These are phyloP conservation scores for Mesembryanthemum crystallinum DNA, from an alignment of 148 eudicot species.

Conservation along the genomic window DNA sequence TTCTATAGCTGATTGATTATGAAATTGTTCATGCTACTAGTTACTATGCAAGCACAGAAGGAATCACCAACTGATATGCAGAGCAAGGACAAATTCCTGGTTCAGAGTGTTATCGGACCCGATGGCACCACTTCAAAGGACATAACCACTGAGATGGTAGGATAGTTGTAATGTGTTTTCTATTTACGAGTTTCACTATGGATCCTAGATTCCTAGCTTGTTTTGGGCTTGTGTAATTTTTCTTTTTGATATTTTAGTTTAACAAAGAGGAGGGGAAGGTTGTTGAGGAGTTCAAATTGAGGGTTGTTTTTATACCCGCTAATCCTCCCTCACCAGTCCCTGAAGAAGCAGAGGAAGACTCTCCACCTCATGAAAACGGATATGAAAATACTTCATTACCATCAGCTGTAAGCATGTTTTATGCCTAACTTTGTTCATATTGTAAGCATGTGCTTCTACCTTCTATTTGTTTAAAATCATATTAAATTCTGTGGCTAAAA, in stretches of 20 bases:
- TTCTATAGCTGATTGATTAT: conserved; percentile 10
- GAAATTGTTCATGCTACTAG: conserved; percentile 39
- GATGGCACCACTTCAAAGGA: conserved; percentile 57
- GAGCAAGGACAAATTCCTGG: conserved; percentile 84
- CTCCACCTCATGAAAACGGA: conserved; percentile 75
- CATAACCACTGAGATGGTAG: conserved; percentile 61
- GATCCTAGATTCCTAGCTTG: neutral
- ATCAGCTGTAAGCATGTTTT: conserved; percentile 50
- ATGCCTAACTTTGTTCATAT: neutral
- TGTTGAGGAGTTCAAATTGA: conserved; percentile 69
- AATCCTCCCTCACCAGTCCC: conserved; percentile 97
- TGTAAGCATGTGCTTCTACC: neutral
- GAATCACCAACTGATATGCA: conserved; percentile 83
- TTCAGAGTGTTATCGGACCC: conserved; percentile 71
- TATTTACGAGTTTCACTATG: neutral
- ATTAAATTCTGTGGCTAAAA: neutral
- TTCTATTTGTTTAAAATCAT: conserved; percentile 4
- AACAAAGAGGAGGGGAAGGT: conserved; percentile 65
- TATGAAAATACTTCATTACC: conserved; percentile 42
- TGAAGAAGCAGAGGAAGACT: conserved; percentile 86
- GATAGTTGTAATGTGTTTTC: conserved; percentile 11
- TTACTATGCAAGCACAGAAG: conserved; percentile 87
- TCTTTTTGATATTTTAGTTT: conserved; percentile 43
- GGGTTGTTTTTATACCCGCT: conserved; percentile 73
- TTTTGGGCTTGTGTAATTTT: conserved; percentile 21